phyloP scores from a whole-genome alignment of 495 filamentous ascomycete species.

The Aspergillus egyptiacus region DNA sequence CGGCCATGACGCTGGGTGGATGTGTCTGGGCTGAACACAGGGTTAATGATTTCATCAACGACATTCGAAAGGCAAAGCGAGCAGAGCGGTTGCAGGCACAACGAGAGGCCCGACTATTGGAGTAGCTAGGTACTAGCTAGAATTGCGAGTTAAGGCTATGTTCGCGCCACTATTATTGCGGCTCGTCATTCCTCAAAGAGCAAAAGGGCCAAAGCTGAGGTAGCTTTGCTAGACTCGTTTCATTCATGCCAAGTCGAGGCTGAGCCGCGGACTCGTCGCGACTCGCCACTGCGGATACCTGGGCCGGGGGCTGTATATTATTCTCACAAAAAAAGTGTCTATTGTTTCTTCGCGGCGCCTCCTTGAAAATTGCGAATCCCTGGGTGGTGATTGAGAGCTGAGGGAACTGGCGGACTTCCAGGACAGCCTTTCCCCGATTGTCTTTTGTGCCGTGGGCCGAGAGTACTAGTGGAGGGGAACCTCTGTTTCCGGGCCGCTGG shows the following conservation, averaged over 20 bases:
- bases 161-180: background rate
- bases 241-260: background rate
- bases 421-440: constrained; percentile 2
- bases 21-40: constrained; percentile 78
- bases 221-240: constrained; percentile 3
- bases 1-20: constrained; percentile 76
- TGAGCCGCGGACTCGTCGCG: background rate
- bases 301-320: background rate
- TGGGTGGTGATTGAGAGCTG: background rate
- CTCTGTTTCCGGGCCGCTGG: too few species aligned
- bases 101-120: constrained; percentile 38
- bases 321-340: background rate
- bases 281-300: background rate
- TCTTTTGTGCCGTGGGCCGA: background rate
- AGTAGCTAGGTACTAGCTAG: constrained; percentile 6
- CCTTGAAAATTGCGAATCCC: background rate
- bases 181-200: background rate
- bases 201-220: too few species aligned
- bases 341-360: background rate
- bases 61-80: constrained; percentile 52
- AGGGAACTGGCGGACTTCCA: background rate
- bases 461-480: too few species aligned
- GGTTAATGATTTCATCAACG: constrained; percentile 56
- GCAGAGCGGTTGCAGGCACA: constrained; percentile 57
- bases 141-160: too few species aligned